Base-by-base conservation (phyloP, 345 rosid genomes). In the Populus davidiana region DNA sequence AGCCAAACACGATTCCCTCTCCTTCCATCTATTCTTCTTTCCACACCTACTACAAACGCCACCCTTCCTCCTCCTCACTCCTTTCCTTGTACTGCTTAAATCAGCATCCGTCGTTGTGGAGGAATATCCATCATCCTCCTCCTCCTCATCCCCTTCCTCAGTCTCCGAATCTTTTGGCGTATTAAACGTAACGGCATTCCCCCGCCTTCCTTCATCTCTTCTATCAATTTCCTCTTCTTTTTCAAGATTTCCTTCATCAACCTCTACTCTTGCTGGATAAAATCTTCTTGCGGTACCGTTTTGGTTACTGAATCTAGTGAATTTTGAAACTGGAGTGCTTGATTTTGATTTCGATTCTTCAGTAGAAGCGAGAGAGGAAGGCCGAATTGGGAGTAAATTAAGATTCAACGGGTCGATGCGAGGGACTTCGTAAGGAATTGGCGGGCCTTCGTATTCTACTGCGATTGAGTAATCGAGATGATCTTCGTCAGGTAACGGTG, bases 401-500 rank as follows among this genome's bases (percentile, higher is more conserved):
- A 85, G 23, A 25, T 79, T 67, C 17, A 90, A 47, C 29, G 93
- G 93, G 59, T 87, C 86, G 23, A 85, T 79, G 9, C 78, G 78
- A 12, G 93, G 93, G 78, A 90, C 82, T 17, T 80, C 81, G 76
- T 79, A 87, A 25, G 86, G 50, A n/a, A 90, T 56, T 0, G 91
- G 86, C 63, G 93, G 93, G 3, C 91, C 93, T 44, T 86, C 80
- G 74, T 90, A 90, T 59, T 83, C 88, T 8, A 90, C 71, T 2
- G 91, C 93, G 74, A 90, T 85, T 31, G 90, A 90, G 80, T 81
- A 90, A 80, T 90, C 90, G 71, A 87, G 79, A 27, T 68, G 79
- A 11, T 68, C 79, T 69, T 69, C 79, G 39, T 78, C 80, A 5
- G 80, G 80, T 35, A 78, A 71, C 33, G 80, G 80, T 21, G 80